A percentile compares a stretch with the other conserved stretches of the same genome.
Evolutionary conservation across 176 grass and related monocot genomes (phyloP).

Genomic region (Thinopyrum elongatum): DNA sequence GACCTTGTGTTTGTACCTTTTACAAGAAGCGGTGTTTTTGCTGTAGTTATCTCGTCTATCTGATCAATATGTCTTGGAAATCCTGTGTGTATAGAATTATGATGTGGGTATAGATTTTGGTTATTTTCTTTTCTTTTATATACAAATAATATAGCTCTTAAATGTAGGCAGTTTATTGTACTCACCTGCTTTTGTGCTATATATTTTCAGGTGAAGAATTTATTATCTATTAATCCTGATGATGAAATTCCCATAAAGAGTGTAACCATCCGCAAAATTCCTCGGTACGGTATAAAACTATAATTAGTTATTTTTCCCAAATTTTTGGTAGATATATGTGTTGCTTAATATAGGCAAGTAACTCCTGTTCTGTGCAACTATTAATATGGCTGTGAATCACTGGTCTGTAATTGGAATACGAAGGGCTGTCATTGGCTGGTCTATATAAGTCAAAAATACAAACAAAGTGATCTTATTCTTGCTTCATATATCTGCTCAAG

Average conservation of each 20-base stretch:
- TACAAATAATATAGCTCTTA: neutral
- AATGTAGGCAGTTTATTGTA: neutral
- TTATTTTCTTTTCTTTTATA: neutral
- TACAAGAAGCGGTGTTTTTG: neutral
- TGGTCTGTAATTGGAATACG: neutral
- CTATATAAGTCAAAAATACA: neutral
- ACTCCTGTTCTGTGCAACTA: neutral
- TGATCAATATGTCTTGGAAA: neutral
- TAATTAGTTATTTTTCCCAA: conserved; percentile 1
- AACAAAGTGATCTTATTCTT: neutral
- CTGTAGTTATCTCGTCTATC: neutral
- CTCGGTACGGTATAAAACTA: conserved; percentile 43
- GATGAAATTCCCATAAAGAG: conserved; percentile 69
- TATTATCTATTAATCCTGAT: conserved; percentile 65
- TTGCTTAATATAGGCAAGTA: neutral
- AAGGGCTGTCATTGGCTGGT: neutral
- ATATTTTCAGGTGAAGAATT: conserved; percentile 87
- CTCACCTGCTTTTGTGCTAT: neutral
- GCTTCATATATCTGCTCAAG: neutral
- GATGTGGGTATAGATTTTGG: neutral
- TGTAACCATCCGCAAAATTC: conserved; percentile 89
- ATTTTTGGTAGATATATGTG: neutral
- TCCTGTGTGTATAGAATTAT: no score
- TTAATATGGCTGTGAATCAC: neutral
- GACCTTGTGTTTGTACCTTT: neutral